Evolutionary conservation across 192 early-diverging fungal genomes (phyloP).

Genomic region (Gonapodya prolifera): DNA sequence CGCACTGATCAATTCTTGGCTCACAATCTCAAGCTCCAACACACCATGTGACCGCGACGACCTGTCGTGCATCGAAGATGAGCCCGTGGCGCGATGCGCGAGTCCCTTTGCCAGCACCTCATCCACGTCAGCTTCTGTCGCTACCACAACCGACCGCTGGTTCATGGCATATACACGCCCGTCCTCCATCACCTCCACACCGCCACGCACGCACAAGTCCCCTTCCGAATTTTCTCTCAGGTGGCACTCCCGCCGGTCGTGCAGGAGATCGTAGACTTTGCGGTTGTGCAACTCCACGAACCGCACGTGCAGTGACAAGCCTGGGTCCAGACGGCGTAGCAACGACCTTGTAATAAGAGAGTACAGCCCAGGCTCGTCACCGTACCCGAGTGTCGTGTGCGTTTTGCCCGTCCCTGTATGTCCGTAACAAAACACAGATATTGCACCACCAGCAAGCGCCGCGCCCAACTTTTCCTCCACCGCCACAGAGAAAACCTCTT

Average conservation of each 20-base stretch:
- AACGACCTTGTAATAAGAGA: neutral
- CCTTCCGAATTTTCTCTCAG: neutral
- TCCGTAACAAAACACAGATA: neutral
- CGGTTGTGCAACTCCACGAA: neutral
- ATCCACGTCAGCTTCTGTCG: neutral
- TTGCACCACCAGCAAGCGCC: neutral
- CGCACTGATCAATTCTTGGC: neutral
- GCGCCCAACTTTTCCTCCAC: neutral
- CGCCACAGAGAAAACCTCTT: no score
- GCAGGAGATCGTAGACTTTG: neutral
- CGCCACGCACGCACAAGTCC: neutral
- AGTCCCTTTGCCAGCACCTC: neutral
- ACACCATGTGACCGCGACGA: slow-evolving; percentile 9
- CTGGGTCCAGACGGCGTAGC: neutral
- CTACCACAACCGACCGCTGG: neutral
- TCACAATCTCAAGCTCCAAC: neutral
- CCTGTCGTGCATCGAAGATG: neutral
- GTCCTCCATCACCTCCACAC: neutral
- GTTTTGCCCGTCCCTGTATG: slow-evolving; percentile 5
- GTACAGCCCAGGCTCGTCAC: neutral
- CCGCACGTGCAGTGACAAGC: neutral
- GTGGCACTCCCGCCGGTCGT: neutral
- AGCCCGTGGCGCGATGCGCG: neutral
- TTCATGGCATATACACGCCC: neutral
- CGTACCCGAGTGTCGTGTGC: neutral